phyloP scores from a whole-genome alignment of 2,329 filamentous ascomycete species.

The Juglanconis sp. region DNA sequence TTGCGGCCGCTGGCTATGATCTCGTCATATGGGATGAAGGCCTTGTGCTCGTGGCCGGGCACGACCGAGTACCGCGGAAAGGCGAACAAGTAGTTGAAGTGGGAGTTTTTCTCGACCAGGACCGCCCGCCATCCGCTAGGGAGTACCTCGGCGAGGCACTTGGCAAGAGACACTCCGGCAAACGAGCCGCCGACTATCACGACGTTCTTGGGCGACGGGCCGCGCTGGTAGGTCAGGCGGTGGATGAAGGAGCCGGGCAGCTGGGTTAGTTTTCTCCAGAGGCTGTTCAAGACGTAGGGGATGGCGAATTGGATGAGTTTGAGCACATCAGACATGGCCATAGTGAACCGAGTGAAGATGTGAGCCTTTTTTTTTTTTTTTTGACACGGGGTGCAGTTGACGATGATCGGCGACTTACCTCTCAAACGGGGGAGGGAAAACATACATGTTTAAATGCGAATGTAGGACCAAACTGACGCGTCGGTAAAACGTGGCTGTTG shows the following conservation, averaged over 20 bases:
- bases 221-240: not conserved
- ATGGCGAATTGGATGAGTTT: slow-evolving; percentile 2
- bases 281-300: not conserved
- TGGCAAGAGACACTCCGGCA: slow-evolving; percentile 46
- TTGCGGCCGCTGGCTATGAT: slow-evolving; percentile 28
- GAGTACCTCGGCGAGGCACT: slow-evolving; percentile 45
- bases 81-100: slow-evolving; percentile 60
- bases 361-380: no score
- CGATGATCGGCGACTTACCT: not conserved
- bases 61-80: slow-evolving; percentile 58
- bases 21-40: slow-evolving; percentile 57
- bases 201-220: slow-evolving; percentile 38
- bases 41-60: slow-evolving; percentile 53
- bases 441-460: no score
- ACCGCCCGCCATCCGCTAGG: slow-evolving; percentile 49
- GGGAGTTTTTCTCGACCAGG: slow-evolving; percentile 56
- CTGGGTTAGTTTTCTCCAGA: not conserved
- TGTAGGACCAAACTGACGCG: no score
- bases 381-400: not conserved
- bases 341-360: not conserved
- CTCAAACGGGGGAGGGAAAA: no score
- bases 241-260: not conserved
- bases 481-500: no score
- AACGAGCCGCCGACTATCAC: slow-evolving; percentile 58
- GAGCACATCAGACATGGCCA: not conserved